These are phyloP conservation scores for Endoconidiophora laricicola DNA, from an alignment of 2,329 filamentous ascomycete species.

Conservation along the genomic window DNA sequence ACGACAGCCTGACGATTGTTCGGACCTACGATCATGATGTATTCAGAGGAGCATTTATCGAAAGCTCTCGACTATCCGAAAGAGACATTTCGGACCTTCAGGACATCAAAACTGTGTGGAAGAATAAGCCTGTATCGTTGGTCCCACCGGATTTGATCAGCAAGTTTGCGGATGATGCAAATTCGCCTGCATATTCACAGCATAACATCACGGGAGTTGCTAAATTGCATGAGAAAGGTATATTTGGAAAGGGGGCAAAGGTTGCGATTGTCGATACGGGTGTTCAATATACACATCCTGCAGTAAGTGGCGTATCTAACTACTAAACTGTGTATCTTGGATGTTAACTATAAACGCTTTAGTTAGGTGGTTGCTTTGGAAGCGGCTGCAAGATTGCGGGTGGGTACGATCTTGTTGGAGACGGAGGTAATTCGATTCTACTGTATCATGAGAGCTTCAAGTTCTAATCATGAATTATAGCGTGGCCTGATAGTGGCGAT, in stretches of 20 bases:
- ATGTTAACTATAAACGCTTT: neutral
- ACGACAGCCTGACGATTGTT: neutral
- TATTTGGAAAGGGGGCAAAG: conserved; percentile 23
- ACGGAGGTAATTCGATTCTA: conserved; percentile 7
- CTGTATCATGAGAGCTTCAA: neutral
- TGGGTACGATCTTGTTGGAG: conserved; percentile 24
- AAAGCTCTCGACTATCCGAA: conserved; percentile 29
- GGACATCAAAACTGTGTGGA: conserved; percentile 25
- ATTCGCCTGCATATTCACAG: conserved; percentile 19
- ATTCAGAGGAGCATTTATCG: conserved; percentile 37
- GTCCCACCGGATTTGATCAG: conserved; percentile 11
- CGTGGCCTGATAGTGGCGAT: conserved; percentile 19
- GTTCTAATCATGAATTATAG: conserved; percentile 1
- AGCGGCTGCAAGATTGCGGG: conserved; percentile 23
- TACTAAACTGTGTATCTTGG: neutral
- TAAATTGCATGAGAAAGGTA: conserved; percentile 22
- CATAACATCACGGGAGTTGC: conserved; percentile 26
- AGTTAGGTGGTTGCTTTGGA: conserved; percentile 26
- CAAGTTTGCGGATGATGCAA: conserved; percentile 5
- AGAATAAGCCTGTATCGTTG: conserved; percentile 28
- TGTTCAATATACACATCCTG: conserved; percentile 23
- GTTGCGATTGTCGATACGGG: conserved; percentile 26
- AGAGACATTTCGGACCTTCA: conserved; percentile 25
- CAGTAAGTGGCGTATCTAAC: conserved; percentile 4
- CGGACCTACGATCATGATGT: conserved; percentile 23